Percentiles rank a stretch among this genome's conserved stretches.
Conservation (phyloP, 2,329 filamentous ascomycete species). For the Plectosphaerella plurivora region DNA sequence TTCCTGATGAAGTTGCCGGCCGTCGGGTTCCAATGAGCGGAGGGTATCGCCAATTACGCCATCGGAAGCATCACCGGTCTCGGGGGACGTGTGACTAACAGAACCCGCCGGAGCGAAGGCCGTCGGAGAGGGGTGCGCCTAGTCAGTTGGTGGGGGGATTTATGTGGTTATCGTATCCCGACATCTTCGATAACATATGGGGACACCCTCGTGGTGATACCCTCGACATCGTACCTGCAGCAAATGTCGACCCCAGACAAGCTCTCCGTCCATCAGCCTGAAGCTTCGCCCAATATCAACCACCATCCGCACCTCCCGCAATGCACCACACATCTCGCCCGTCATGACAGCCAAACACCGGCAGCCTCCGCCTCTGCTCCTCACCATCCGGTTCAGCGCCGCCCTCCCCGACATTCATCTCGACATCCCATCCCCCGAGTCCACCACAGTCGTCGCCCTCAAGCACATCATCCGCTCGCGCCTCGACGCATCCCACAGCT, state of each 20-base stretch:
- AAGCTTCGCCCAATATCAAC: too few relatives aligned
- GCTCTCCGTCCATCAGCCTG: too few relatives aligned
- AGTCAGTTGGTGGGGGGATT: not conserved
- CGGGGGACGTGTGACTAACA: not conserved
- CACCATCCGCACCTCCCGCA: too few relatives aligned
- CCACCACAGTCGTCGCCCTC: slow-evolving; percentile 70
- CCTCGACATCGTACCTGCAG: too few relatives aligned
- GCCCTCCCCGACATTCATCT: slow-evolving; percentile 79
- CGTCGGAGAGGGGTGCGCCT: not conserved
- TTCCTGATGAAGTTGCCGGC: not conserved
- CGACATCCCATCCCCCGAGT: slow-evolving; percentile 62
- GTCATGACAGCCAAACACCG: not conserved
- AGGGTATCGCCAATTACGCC: slow-evolving; percentile 3
- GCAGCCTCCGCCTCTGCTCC: slow-evolving; percentile 49
- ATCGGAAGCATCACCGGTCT: slow-evolving; percentile 1
- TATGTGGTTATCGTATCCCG: too few relatives aligned
- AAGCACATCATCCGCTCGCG: slow-evolving; percentile 77
- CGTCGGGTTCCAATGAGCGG: slow-evolving; percentile 1
- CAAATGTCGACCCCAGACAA: too few relatives aligned
- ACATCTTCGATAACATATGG: too few relatives aligned
- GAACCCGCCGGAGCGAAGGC: not conserved
- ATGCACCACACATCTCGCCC: too few relatives aligned
- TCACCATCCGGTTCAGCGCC: slow-evolving; percentile 88
- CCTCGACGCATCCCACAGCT: slow-evolving; percentile 57
- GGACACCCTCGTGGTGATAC: too few relatives aligned